phyloP scores from a whole-genome alignment of 2,329 filamentous ascomycete genomes.

The Sclerotinia subarctica region DNA sequence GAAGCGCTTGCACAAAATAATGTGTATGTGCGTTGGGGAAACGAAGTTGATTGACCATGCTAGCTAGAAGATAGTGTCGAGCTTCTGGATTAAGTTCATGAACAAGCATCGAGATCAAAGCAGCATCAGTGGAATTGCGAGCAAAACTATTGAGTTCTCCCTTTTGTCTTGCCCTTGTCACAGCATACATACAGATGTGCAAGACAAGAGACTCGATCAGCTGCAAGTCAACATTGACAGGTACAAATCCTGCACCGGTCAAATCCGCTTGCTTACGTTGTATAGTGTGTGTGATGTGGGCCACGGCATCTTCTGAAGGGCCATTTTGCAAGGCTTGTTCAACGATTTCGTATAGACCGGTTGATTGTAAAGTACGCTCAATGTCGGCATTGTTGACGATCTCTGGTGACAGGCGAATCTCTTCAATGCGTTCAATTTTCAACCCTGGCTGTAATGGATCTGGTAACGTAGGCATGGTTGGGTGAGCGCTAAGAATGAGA shows the following conservation, averaged over 20 bases:
- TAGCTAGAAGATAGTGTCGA: conserved; percentile 78
- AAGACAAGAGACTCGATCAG: conserved; percentile 81
- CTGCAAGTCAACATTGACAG: conserved; percentile 64
- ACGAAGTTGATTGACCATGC: conserved; percentile 87
- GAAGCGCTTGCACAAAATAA: conserved; percentile 83
- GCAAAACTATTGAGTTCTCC: conserved; percentile 60
- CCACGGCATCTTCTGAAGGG: conserved; percentile 68
- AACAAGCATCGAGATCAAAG: conserved; percentile 71
- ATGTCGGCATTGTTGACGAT: conserved; percentile 64
- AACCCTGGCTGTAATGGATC: conserved; percentile 71
- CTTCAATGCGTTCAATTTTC: conserved; percentile 74
- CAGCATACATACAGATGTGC: conserved; percentile 73
- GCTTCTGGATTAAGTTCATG: conserved; percentile 72
- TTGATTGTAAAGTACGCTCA: conserved; percentile 48
- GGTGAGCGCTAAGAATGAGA: conserved; percentile 78
- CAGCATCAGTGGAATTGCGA: conserved; percentile 62
- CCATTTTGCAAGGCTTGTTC: conserved; percentile 59
- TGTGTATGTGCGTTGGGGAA: conserved; percentile 87
- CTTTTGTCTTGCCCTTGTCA: conserved; percentile 55
- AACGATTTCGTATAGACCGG: conserved; percentile 56
- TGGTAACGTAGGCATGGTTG: conserved; percentile 66
- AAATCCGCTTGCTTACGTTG: conserved; percentile 56
- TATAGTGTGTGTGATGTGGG: conserved; percentile 72
- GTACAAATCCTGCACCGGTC: conserved; percentile 63
- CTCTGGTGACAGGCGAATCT: conserved; percentile 65